A percentile compares a stretch with the other conserved stretches of the same genome.
These are phyloP conservation scores for Termitomyces bulborhizus DNA, from an alignment of 768 basidiomycete genomes.

Conservation along the genomic window DNA sequence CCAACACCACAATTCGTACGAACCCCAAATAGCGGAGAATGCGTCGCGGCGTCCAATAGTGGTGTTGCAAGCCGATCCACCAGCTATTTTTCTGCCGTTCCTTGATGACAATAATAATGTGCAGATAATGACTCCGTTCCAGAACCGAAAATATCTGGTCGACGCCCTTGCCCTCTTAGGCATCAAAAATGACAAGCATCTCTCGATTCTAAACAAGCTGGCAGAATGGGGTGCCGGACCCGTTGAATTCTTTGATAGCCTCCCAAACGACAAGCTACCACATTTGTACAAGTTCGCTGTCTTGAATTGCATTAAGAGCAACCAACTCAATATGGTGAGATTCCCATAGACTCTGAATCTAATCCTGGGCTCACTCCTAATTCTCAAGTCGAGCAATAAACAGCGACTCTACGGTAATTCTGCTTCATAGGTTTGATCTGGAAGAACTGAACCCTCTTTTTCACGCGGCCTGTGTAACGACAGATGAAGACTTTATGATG, in stretches of 20 bases:
- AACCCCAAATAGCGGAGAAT: not conserved
- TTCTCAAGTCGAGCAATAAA: not conserved
- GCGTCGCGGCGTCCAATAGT: not conserved
- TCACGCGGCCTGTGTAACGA: not conserved
- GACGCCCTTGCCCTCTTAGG: not conserved
- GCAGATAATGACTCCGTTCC: not conserved
- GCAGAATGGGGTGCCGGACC: not conserved
- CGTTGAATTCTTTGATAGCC: not conserved
- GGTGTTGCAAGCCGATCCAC: not conserved
- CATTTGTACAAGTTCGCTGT: not conserved
- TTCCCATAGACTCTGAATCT: not conserved
- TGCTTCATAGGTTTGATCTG: not conserved
- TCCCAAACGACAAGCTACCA: not conserved
- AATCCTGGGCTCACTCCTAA: not conserved
- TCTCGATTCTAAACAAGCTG: not conserved
- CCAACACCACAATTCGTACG: not conserved
- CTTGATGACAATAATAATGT: not conserved
- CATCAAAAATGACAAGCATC: not conserved
- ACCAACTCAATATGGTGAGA: not conserved
- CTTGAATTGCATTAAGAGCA: not conserved
- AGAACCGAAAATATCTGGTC: not conserved
- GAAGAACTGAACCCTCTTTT: conserved; percentile 3
- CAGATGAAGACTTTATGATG: not conserved
- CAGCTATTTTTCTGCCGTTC: not conserved
- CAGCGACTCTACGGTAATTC: not conserved